A percentile compares a stretch with the other conserved stretches of the same genome.
Evolutionary conservation across 148 eudicot genomes (phyloP).

Genomic region (Limonium bicolor): DNA sequence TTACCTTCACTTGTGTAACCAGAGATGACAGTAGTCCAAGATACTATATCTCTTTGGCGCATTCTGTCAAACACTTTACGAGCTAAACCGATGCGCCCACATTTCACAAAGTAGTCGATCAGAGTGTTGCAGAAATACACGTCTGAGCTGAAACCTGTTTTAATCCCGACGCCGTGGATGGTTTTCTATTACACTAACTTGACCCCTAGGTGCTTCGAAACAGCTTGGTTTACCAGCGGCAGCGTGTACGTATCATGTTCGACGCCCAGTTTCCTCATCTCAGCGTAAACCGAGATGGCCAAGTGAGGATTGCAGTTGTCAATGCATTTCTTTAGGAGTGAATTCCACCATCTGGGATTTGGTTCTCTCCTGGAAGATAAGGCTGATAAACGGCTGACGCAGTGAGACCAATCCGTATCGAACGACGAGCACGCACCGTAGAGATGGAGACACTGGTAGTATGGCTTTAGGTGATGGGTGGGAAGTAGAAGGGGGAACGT

Average conservation of each 20-base stretch:
- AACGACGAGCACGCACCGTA: too few relatives aligned
- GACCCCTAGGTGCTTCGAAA: conserved; percentile 7
- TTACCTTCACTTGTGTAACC: conserved; percentile 32
- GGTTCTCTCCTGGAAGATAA: conserved; percentile 9
- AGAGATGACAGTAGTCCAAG: conserved; percentile 60
- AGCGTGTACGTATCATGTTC: conserved; percentile 16
- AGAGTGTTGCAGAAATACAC: conserved; percentile 38
- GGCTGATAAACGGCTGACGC: conserved; percentile 4
- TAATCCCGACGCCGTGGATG: conserved; percentile 18
- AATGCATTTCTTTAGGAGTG: conserved; percentile 11
- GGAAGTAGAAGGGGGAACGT: too few relatives aligned
- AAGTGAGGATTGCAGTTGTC: conserved; percentile 8
- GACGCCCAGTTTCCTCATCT: conserved; percentile 17
- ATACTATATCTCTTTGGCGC: conserved; percentile 34
- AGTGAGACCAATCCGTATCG: too few relatives aligned
- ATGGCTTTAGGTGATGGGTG: too few relatives aligned
- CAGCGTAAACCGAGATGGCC: conserved; percentile 11
- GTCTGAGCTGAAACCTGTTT: conserved; percentile 33
- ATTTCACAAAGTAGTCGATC: conserved; percentile 53
- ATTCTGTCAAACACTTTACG: conserved; percentile 39
- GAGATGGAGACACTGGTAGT: too few relatives aligned
- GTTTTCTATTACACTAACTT: conserved; percentile 8
- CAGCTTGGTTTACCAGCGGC: conserved; percentile 15
- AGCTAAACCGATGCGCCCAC: conserved; percentile 25
- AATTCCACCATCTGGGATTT: conserved; percentile 17